Percentiles rank a stretch among this genome's conserved stretches.
phyloP scores from a whole-genome alignment of 106 monocot genomes.

The Phalaenopsis aphrodite region DNA sequence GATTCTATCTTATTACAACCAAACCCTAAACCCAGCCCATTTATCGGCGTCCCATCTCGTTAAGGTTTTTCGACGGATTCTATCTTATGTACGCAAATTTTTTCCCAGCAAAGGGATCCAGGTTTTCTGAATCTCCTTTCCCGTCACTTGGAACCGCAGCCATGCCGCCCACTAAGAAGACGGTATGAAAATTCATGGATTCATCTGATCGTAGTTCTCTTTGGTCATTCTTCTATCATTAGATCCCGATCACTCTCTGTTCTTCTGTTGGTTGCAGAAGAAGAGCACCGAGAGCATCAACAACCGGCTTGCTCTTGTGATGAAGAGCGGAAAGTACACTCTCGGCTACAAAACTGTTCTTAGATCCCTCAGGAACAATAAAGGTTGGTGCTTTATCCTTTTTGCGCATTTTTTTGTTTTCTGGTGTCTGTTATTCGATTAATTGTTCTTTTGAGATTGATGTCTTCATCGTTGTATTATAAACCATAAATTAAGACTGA shows the following conservation, averaged over 20 bases:
- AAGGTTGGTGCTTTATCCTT: conserved; percentile 21
- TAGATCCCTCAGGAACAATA: conserved; percentile 49
- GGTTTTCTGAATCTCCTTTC: neutral
- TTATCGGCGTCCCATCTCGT: neutral
- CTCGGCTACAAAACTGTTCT: conserved; percentile 81
- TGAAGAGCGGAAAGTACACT: conserved; percentile 89
- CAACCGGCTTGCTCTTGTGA: conserved; percentile 70
- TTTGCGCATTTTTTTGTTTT: neutral
- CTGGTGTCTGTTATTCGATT: neutral
- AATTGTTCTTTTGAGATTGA: neutral
- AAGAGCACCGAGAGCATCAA: conserved; percentile 84
- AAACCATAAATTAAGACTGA: neutral
- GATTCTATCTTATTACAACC: neutral
- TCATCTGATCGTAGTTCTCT: neutral
- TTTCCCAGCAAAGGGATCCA: neutral
- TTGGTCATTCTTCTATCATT: neutral
- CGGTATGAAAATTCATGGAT: conserved; percentile 17
- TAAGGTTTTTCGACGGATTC: neutral
- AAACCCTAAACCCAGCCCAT: neutral
- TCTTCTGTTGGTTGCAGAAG: conserved; percentile 39
- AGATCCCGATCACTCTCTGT: neutral
- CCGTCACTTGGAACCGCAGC: neutral
- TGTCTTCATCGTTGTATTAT: neutral
- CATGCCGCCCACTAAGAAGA: conserved; percentile 38
- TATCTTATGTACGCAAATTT: no score